Base-by-base conservation (phyloP, 2,329 filamentous ascomycete species). In the Hypoxylon sp. region DNA sequence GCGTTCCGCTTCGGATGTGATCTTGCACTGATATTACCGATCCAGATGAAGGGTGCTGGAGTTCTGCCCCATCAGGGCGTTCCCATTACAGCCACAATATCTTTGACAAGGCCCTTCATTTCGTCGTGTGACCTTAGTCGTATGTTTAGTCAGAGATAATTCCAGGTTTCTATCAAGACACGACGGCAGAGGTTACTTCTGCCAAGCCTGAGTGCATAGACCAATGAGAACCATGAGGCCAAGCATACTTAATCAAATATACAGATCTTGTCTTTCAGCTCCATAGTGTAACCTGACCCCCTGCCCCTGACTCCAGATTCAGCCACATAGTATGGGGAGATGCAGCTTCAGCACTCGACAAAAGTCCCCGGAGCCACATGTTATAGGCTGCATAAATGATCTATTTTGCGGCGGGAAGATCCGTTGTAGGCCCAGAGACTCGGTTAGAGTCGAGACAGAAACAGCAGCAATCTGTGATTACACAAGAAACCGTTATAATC, bases 151-250 rank as follows among this genome's bases (percentile, higher is more conserved):
- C 26, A 50, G 33, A 44, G 37, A 26, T 35, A 31, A 60, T 47
- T 51, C 42, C 62, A 57, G 51, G 52, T 64, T 66, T 66, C 44
- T 24, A 66, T 58, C 37, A 71, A 63, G 69, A 62, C 69, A 71
- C 62, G 11, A 29, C 47, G 47, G 33, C 35, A 50, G 19, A 46
- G 31, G 46, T 55, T 63, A 22, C 35, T 55, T 29, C 44, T 59
- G 14, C 33, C 31, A 37, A 31, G 48, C 19, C 19, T 44, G 26
- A 14, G 11, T 2, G 4, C 31, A 8, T 17, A 29, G 10, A 26
- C 51, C 50, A 46, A 53, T 61, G n/a, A 37, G 13, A 14, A 22
- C 22, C 3, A 26, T 3, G 2, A 26, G 9, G 42, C 17, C n/a
- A 46, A 29, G 42, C 47, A 57, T 58, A 39, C 44, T 60, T 58